These are phyloP conservation scores for Stagonosporopsis cucurbitacearum DNA, from an alignment of 2,329 filamentous ascomycete species.

Conservation along the genomic window DNA sequence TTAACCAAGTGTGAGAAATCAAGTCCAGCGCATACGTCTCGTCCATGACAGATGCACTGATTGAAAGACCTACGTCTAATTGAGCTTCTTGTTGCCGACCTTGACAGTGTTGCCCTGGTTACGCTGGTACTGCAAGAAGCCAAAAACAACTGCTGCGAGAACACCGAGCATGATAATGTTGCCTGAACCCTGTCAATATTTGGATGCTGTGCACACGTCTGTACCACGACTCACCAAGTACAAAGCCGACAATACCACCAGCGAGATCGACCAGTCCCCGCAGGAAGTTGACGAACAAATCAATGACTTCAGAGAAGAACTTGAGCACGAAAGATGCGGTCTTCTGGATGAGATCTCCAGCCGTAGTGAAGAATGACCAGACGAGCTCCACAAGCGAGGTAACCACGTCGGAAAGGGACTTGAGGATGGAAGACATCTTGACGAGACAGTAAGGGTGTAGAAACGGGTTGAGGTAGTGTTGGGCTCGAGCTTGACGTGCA, in stretches of 20 bases:
- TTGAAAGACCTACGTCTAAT: conserved; percentile 24
- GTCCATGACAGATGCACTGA: not conserved
- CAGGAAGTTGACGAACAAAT: conserved; percentile 43
- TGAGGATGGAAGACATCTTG: conserved; percentile 44
- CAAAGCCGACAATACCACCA: conserved; percentile 43
- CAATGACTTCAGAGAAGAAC: conserved; percentile 35
- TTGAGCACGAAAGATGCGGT: conserved; percentile 38
- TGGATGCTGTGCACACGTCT: not conserved
- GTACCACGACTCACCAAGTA: conserved; percentile 34
- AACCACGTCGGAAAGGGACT: conserved; percentile 42
- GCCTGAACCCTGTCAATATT: conserved; percentile 22
- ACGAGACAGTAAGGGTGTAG: not conserved
- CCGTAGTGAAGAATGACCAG: conserved; percentile 46
- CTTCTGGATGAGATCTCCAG: conserved; percentile 39
- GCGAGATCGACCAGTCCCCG: conserved; percentile 42
- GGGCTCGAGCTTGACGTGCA: not conserved
- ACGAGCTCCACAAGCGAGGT: conserved; percentile 43
- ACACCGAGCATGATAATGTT: conserved; percentile 46
- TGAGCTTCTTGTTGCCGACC: conserved; percentile 48
- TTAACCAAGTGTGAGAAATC: not conserved
- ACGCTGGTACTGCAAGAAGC: conserved; percentile 47
- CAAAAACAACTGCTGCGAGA: conserved; percentile 40
- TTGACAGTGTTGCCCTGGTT: conserved; percentile 44
- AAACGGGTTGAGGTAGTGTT: not conserved
- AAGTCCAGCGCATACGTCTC: not conserved